Percentiles rank a stretch among this genome's conserved stretches.
Evolutionary conservation across 495 filamentous ascomycete species (phyloP).

Genomic region (Hypomontagnella submonticulosa): DNA sequence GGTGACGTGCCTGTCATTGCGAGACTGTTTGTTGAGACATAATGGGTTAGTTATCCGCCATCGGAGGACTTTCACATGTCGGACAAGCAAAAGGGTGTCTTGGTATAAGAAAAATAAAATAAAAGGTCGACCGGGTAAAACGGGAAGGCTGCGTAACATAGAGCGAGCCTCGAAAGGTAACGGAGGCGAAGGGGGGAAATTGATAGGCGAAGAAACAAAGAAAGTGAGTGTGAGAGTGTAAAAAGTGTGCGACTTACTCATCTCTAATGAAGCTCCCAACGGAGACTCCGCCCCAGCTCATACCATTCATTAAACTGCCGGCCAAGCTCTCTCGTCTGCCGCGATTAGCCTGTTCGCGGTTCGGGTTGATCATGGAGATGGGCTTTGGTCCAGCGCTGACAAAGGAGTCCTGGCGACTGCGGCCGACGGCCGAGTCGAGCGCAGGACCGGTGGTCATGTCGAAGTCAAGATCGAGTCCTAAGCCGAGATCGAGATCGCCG

Average conservation of each 20-base stretch:
- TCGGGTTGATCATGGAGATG: constrained; percentile 82
- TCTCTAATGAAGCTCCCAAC: constrained; percentile 97
- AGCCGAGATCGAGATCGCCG: constrained; percentile 45
- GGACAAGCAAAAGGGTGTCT: constrained; percentile 18
- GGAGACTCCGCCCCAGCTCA: constrained; percentile 98
- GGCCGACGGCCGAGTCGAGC: constrained; percentile 64
- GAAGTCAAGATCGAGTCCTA: constrained; percentile 36
- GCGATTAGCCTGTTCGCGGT: constrained; percentile 71
- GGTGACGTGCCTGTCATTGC: constrained; percentile 97
- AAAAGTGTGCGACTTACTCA: constrained; percentile 76
- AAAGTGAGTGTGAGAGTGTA: constrained; percentile 13
- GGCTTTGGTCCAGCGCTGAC: constrained; percentile 83
- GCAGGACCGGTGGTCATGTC: constrained; percentile 71
- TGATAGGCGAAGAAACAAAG: constrained; percentile 5
- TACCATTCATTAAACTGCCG: constrained; percentile 87
- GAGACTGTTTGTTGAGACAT: constrained; percentile 68
- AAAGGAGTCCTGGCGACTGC: constrained; percentile 77
- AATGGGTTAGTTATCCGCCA: constrained; percentile 36
- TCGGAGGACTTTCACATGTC: constrained; percentile 40
- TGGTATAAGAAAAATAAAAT: constrained; percentile 31
- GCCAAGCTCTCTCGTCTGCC: constrained; percentile 84
- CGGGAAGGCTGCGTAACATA: constrained; percentile 39
- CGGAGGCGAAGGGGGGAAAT: constrained; percentile 8
- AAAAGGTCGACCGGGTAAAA: constrained; percentile 40
- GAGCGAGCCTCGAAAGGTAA: constrained; percentile 23